A percentile compares a stretch with the other conserved stretches of the same genome.
Evolutionary conservation across 108 stramenopile genomes (phyloP).

Genomic region (Pseudonitzschia multiseries): DNA sequence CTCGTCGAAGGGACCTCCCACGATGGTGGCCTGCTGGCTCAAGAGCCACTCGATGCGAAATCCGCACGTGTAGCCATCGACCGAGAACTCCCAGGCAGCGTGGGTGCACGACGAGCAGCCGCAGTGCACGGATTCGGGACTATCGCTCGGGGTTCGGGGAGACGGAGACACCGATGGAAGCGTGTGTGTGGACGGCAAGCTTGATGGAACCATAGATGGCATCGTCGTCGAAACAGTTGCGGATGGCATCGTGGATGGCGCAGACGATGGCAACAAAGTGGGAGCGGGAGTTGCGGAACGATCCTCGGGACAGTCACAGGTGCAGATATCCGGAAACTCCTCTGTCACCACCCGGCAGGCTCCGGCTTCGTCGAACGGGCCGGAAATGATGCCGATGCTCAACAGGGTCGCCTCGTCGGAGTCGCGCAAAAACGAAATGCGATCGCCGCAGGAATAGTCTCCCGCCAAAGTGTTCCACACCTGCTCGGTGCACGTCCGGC

Average conservation of each 20-base stretch:
- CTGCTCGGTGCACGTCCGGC: neutral
- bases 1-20: neutral
- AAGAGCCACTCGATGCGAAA: neutral
- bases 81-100: neutral
- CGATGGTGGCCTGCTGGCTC: neutral
- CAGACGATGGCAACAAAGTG: too few relatives aligned
- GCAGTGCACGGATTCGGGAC: too few relatives aligned
- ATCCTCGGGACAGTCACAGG: neutral
- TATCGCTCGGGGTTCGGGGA: too few relatives aligned
- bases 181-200: too few relatives aligned
- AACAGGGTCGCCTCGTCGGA: neutral
- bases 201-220: too few relatives aligned
- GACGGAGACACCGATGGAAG: too few relatives aligned
- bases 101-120: neutral
- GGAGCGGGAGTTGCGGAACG: neutral
- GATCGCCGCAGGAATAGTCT: neutral
- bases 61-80: neutral
- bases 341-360: constrained; percentile 1
- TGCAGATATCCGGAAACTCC: constrained; percentile 2
- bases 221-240: neutral
- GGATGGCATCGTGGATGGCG: neutral
- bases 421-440: neutral
- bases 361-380: constrained; percentile 1
- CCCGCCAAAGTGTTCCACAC: constrained; percentile 8
- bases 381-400: neutral